phyloP scores from a whole-genome alignment of 805 yeast genomes.

The fission yeast (Schizosaccharomyces pombe) region ASM294v3 CU329670.1:3489001-3489500 shows the following conservation, averaged over 20 bases:
- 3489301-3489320: conserved; percentile 61
- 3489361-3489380: conserved; percentile 40
- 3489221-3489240: conserved; percentile 69
- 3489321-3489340: conserved; percentile 57
- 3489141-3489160: neutral
- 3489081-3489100: conserved; percentile 32
- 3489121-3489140: conserved; percentile 17
- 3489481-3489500: conserved; percentile 13
- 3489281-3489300: conserved; percentile 9
- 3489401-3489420: conserved; percentile 40
- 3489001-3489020: conserved; percentile 26
- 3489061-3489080: conserved; percentile 30
- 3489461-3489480: neutral
- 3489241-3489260: conserved; percentile 35
- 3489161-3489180: conserved; percentile 69
- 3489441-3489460: conserved; percentile 39
- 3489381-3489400: conserved; percentile 48
- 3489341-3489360: conserved; percentile 65
- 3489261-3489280: conserved; percentile 11
- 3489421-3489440: conserved; percentile 69
- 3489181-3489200: conserved; percentile 87
- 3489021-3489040: conserved; percentile 20
- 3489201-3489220: conserved; percentile 73
- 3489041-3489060: conserved; percentile 30
- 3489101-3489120: conserved; percentile 37